phyloP scores from a whole-genome alignment of 768 basidiomycete species.

The Mrakia hoshinonis region DNA sequence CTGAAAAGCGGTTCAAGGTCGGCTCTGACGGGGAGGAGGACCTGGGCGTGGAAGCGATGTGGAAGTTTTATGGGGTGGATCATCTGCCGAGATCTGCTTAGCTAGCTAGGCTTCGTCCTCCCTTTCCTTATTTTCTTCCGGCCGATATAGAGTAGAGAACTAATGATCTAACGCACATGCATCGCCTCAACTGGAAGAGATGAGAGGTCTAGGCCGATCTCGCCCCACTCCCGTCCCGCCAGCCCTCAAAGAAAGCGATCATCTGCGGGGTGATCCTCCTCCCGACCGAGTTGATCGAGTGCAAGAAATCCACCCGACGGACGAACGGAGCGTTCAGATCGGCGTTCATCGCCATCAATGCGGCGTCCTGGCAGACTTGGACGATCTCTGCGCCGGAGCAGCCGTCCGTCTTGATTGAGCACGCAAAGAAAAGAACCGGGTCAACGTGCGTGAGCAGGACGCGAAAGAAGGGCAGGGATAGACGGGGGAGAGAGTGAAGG shows the following conservation, averaged over 20 bases:
- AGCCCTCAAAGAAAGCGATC: conserved; percentile 60
- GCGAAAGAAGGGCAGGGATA: not conserved
- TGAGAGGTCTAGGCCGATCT: conserved; percentile 24
- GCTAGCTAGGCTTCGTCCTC: not conserved
- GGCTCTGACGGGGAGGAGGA: conserved; percentile 19
- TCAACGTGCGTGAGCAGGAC: conserved; percentile 36
- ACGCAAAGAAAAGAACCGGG: conserved; percentile 53
- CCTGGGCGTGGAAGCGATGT: conserved; percentile 13
- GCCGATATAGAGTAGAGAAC: too few species aligned
- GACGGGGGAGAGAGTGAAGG: not conserved
- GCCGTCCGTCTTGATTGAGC: conserved; percentile 68
- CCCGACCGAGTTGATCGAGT: conserved; percentile 63
- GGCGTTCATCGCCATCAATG: conserved; percentile 78
- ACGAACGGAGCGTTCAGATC: conserved; percentile 71
- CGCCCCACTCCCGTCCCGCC: conserved; percentile 47
- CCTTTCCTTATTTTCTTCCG: not conserved
- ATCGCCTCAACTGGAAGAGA: not conserved
- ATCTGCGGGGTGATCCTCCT: conserved; percentile 77
- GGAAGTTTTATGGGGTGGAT: conserved; percentile 10
- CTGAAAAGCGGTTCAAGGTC: not conserved
- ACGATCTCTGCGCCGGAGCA: conserved; percentile 94
- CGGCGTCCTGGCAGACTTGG: conserved; percentile 91
- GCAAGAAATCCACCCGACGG: conserved; percentile 58
- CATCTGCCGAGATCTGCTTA: not conserved
- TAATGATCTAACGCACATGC: too few species aligned